Evolutionary conservation across 345 rosid genomes (phyloP), one percentile per base, ranked within the genome.

Genomic region (Linum tenue): DNA sequence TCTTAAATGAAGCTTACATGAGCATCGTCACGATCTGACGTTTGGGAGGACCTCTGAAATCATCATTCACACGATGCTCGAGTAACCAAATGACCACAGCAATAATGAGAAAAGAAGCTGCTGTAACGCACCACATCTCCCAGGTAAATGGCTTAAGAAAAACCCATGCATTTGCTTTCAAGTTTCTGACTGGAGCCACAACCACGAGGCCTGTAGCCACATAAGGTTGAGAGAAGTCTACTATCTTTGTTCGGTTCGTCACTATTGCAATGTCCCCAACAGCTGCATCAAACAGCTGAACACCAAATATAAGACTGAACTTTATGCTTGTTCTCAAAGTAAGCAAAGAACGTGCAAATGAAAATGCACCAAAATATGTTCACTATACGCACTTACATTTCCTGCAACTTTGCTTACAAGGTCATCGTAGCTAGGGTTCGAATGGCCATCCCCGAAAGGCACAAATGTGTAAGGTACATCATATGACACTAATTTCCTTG

Each of bases 401-500:
- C 72, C 65, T 15, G 83, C 82, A 12, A 88, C 87, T 85, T 61
- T 80, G n/a, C 68, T 62, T 69, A 70, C 69, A 39, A 92, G 82
- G 64, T 70, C 71, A 50, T 79, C 76, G 41, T 88, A 87, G 35
- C 39, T 71, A 51, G 98, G 97, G 81, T 89, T 90, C 53, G 77
- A 76, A 8, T 7, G 82, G 37, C 96, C 96, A 67, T 90, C 79
- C 58, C 97, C 98, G 40, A 80, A 81, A 61, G 81, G 69, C 81
- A 41, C 82, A 41, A 87, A 84, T 59, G n/a, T 72, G 71, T 79
- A 85, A 70, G 96, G 97, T 63, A 88, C 86, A 41, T 70, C 70
- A 65, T 92, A 92, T 2, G 98, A 86, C 69, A 92, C 56, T 59
- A 87, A 48, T 71, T 85, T 84, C 70, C 68, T 44, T 31, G 97